A percentile compares a stretch with the other conserved stretches of the same genome.
Evolutionary conservation across 1,284 basidiomycete genomes (phyloP).

Genomic region (Clitocybe nebularis): DNA sequence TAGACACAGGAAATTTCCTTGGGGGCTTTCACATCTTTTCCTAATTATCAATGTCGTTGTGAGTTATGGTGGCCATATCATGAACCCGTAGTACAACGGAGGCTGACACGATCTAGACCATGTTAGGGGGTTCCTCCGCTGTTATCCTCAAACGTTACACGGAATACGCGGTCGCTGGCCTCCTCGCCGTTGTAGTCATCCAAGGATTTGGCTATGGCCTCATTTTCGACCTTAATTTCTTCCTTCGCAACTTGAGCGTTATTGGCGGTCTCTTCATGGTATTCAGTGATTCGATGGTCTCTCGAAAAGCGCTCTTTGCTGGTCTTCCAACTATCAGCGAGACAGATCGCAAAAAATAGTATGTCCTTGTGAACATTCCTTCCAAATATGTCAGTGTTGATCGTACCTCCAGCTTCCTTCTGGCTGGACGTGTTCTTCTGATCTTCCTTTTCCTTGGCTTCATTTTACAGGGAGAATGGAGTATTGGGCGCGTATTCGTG

Average conservation of each 20-base stretch:
- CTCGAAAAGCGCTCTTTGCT: constrained; percentile 86
- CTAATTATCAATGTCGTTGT: constrained; percentile 90
- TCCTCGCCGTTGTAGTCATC: constrained; percentile 88
- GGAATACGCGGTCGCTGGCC: constrained; percentile 85
- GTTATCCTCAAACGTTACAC: constrained; percentile 88
- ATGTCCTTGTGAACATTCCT: constrained; percentile 26
- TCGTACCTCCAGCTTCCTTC: constrained; percentile 70
- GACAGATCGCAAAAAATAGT: constrained; percentile 98
- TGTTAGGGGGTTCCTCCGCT: constrained; percentile 84
- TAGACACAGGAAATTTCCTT: constrained; percentile 92
- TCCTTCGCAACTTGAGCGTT: constrained; percentile 93
- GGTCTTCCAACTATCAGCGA: constrained; percentile 90
- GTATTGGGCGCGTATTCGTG: constrained; percentile 78
- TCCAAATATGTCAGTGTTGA: constrained; percentile 2
- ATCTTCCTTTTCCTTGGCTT: constrained; percentile 99
- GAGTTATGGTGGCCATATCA: constrained; percentile 34
- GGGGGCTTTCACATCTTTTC: constrained; percentile 93
- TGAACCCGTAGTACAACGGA: constrained; percentile 5
- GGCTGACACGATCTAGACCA: constrained; percentile 58
- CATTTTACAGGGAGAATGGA: constrained; percentile 92
- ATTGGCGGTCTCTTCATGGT: constrained; percentile 97
- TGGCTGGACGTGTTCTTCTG: constrained; percentile 93
- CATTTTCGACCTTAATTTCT: constrained; percentile 98
- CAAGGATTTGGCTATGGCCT: constrained; percentile 95
- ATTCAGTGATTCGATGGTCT: constrained; percentile 91